Evolutionary conservation across 2,329 filamentous ascomycete species (phyloP), one percentile per base, ranked within the genome.

Genomic region (Metarhizium anisopliae): DNA sequence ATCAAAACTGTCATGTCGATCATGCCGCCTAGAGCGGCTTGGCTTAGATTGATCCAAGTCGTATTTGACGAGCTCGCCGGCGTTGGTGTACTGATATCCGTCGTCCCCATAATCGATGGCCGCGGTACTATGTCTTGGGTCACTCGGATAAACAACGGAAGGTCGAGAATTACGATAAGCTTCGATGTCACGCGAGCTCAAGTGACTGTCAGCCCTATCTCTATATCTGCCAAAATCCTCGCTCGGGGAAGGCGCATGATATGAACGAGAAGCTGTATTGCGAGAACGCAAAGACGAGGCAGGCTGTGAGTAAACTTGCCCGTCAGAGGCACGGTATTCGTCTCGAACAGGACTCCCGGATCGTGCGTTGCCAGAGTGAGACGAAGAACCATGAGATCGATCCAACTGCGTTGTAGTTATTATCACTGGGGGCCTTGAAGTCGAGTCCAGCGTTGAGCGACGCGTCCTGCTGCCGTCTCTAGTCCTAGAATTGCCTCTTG

Each of bases 51-150:
- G 75, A 56, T 82, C 79, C 32, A 86, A 68, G 64, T 86, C 83
- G 61, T 85, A 85, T 52, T 78, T 74, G 40, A 79, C 82, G 52
- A 86, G 66, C 54, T 85, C 82, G 59, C 80, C 77, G 14, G 82
- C 81, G 57, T 82, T 84, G 8, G 83, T 85, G 62, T 86, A 86
- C 61, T 83, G 80, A 62, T 81, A 86, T 8, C 78, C 82, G 50
- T 83, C 78, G 35, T 81, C 78, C 13, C 78, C 80, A 59, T 82
- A 83, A 59, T 81, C 78, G 49, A 78, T 70, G 8, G 73, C 68
- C 56, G 71, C 68, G 14, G 70, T 70, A 57, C 71, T 69, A 56
- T 76, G 76, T 50, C 74, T 74, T 1, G 74, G 67, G 10, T 71
- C 68, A 58, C 68, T 74, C 43, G 72, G 68, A 59, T 79, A 82